phyloP scores from a whole-genome alignment of 306 rosid species.

The Boehmeria nivea region DNA sequence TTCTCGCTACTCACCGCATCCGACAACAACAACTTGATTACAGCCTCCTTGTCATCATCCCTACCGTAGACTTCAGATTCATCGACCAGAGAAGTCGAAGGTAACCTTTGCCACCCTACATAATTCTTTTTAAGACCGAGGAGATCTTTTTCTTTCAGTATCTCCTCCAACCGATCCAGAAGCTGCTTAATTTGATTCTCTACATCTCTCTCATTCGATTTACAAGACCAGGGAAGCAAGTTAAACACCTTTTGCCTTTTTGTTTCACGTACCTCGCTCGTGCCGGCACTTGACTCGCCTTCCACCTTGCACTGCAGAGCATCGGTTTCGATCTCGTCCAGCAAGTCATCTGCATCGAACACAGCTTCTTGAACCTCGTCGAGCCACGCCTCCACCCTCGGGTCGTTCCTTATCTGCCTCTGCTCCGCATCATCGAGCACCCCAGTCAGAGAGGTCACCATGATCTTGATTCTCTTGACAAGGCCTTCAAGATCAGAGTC shows the following conservation, averaged over 20 bases:
- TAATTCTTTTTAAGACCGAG: not conserved
- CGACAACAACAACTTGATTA: not conserved
- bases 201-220: too few relatives aligned
- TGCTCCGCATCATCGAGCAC: conserved; percentile 16
- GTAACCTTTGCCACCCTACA: not conserved
- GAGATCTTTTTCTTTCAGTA: not conserved
- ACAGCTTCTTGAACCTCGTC: conserved; percentile 1
- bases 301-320: not conserved
- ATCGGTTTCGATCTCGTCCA: conserved; percentile 7
- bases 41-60: not conserved
- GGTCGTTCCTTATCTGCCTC: conserved; percentile 3
- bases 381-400: conserved; percentile 9
- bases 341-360: conserved; percentile 6
- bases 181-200: too few relatives aligned
- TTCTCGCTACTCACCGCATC: not conserved
- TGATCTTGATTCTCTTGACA: not conserved
- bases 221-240: too few relatives aligned
- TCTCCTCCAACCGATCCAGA: not conserved
- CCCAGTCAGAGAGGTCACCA: not conserved
- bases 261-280: too few relatives aligned
- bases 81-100: not conserved
- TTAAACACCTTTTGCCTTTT: too few relatives aligned
- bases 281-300: too few relatives aligned
- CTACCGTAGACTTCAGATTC: conserved; percentile 1
- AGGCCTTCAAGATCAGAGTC: not conserved